These are phyloP conservation scores for Fusarium longipes DNA, from an alignment of 2,329 filamentous ascomycete species.

Conservation along the genomic window DNA sequence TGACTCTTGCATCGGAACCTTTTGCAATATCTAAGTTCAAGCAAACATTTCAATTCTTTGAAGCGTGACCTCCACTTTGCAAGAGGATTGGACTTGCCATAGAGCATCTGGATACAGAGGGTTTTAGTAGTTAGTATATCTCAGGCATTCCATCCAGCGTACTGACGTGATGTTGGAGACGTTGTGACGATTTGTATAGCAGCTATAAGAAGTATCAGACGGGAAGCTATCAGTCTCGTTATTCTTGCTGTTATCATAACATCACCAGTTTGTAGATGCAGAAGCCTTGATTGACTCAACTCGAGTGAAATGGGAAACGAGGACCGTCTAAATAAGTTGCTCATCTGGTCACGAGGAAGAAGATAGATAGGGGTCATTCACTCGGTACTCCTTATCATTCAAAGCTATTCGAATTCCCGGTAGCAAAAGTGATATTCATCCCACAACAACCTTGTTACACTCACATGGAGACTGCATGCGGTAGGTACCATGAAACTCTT, in stretches of 20 bases:
- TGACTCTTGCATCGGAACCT: slow-evolving; percentile 57
- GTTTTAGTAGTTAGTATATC: background rate
- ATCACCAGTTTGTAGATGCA: background rate
- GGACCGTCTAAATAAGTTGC: no score
- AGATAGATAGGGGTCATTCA: no score
- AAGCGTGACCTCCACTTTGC: no score
- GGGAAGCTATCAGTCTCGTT: no score
- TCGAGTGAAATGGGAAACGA: no score
- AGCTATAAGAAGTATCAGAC: background rate
- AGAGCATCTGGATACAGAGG: background rate
- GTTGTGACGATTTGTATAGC: background rate
- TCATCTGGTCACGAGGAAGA: no score
- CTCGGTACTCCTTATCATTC: no score
- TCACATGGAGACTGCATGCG: background rate
- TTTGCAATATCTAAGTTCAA: slow-evolving; percentile 57
- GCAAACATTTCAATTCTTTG: no score
- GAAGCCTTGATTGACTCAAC: no score
- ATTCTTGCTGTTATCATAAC: no score
- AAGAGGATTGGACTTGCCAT: slow-evolving; percentile 12
- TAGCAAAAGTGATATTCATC: slow-evolving; percentile 49
- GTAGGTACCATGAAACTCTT: slow-evolving; percentile 2
- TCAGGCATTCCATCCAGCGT: background rate
- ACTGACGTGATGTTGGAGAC: background rate
- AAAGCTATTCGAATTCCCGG: background rate
- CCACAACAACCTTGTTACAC: background rate